phyloP scores from a whole-genome alignment of 2,329 filamentous ascomycete genomes.

The Penicillium sp. region DNA sequence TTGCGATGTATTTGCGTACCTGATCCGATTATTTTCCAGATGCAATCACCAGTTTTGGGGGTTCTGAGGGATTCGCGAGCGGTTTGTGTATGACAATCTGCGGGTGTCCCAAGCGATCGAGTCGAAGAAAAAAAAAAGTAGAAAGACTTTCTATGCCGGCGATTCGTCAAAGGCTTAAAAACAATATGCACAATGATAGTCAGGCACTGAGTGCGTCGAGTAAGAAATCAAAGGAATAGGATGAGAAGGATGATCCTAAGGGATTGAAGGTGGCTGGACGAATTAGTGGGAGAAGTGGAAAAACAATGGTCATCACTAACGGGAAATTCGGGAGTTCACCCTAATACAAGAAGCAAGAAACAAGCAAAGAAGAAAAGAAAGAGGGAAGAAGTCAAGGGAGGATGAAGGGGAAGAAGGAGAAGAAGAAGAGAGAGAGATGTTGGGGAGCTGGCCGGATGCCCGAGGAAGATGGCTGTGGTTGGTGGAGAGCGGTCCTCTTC shows the following conservation, averaged over 20 bases:
- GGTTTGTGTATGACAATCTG: conserved; percentile 13
- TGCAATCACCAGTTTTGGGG: not conserved
- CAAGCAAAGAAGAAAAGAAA: conserved; percentile 18
- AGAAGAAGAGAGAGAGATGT: conserved; percentile 29
- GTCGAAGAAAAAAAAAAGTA: conserved; percentile 4
- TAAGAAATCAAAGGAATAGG: conserved; percentile 17
- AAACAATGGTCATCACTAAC: conserved; percentile 13
- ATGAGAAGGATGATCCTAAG: conserved; percentile 33
- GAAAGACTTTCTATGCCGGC: conserved; percentile 6
- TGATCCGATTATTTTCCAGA: not conserved
- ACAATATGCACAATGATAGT: conserved; percentile 14
- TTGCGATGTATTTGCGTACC: conserved; percentile 1
- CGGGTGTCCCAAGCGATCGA: conserved; percentile 15
- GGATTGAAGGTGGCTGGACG: conserved; percentile 39
- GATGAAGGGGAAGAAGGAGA: conserved; percentile 23
- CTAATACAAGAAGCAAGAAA: conserved; percentile 19
- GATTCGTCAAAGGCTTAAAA: conserved; percentile 18
- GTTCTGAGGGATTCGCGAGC: conserved; percentile 5
- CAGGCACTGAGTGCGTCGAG: conserved; percentile 22
- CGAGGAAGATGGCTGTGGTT: conserved; percentile 24
- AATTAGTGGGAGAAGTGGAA: conserved; percentile 24
- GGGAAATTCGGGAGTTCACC: conserved; percentile 7
- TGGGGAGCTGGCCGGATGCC: conserved; percentile 24
- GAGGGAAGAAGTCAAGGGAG: conserved; percentile 28
- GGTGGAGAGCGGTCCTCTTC: conserved; percentile 22